Conservation (phyloP, 1,139 yeast genomes). For the Magnusiomyces fungicola region DNA sequence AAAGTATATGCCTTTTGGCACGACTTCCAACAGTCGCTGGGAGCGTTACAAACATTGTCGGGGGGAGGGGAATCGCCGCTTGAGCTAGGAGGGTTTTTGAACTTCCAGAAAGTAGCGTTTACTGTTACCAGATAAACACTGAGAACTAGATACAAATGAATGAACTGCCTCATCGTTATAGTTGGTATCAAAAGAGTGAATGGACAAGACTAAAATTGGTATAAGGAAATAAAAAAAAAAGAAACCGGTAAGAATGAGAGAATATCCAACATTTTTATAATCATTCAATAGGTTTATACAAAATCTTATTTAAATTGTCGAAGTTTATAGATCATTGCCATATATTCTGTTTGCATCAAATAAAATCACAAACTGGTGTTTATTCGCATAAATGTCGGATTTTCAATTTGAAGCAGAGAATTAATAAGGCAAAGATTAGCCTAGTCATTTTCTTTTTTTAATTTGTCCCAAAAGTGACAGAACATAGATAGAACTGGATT, state of each 20-base stretch:
- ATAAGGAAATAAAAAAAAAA: not conserved
- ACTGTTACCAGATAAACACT: slow-evolving; percentile 8
- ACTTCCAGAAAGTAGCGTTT: slow-evolving; percentile 10
- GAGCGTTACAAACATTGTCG: slow-evolving; percentile 11
- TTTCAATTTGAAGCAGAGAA: not conserved
- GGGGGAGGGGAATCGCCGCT: slow-evolving; percentile 8
- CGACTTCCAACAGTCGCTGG: slow-evolving; percentile 14
- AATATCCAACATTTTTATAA: not conserved
- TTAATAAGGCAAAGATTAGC: not conserved
- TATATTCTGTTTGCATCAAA: not conserved
- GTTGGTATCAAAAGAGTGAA: slow-evolving; percentile 6
- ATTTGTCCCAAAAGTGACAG: not conserved
- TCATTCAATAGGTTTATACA: not conserved
- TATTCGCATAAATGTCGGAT: not conserved
- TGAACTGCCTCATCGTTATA: slow-evolving; percentile 12
- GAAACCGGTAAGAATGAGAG: not conserved
- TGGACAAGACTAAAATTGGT: not conserved
- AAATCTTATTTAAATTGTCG: not conserved
- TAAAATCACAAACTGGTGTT: not conserved
- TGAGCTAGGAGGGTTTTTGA: slow-evolving; percentile 5
- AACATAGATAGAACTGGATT: not conserved
- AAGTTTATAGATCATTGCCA: not conserved
- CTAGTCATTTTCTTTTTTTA: not conserved
- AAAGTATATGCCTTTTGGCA: slow-evolving; percentile 15
- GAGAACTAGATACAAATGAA: slow-evolving; percentile 5